A percentile compares a stretch with the other conserved stretches of the same genome.
Evolutionary conservation across 768 basidiomycete genomes (phyloP).

Genomic region (Galerina sulciceps): DNA sequence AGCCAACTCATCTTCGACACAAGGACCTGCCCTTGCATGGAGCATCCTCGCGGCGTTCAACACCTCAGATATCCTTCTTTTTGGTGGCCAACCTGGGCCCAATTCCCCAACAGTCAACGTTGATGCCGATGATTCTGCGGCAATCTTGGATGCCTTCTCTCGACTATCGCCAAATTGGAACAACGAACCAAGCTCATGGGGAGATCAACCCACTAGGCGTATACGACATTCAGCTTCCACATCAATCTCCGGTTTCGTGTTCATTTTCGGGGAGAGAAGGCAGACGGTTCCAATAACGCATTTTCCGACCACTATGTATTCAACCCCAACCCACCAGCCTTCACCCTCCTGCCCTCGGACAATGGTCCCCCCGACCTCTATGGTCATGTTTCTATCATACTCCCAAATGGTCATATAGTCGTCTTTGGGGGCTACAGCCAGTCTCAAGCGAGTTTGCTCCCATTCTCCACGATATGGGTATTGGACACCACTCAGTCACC

Average conservation of each 20-base stretch:
- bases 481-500: conserved; percentile 58
- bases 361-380: conserved; percentile 69
- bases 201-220: conserved; percentile 69
- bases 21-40: conserved; percentile 75
- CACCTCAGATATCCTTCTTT: conserved; percentile 56
- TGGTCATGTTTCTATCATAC: conserved; percentile 74
- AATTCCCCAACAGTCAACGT: conserved; percentile 56
- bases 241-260: conserved; percentile 53
- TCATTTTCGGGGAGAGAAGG: conserved; percentile 81
- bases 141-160: conserved; percentile 51
- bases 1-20: conserved; percentile 43
- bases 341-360: conserved; percentile 56
- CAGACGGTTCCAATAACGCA: conserved; percentile 73
- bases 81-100: conserved; percentile 78
- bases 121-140: conserved; percentile 64
- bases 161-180: conserved; percentile 47
- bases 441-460: conserved; percentile 48
- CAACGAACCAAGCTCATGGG: conserved; percentile 56
- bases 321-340: conserved; percentile 50
- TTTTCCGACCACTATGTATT: conserved; percentile 73
- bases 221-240: conserved; percentile 74
- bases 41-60: conserved; percentile 76
- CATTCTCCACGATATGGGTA: conserved; percentile 64
- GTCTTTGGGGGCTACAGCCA: conserved; percentile 75
- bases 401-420: conserved; percentile 70